Evolutionary conservation across 768 basidiomycete genomes (phyloP).

Genomic region (Filobasidium floriforme): DNA sequence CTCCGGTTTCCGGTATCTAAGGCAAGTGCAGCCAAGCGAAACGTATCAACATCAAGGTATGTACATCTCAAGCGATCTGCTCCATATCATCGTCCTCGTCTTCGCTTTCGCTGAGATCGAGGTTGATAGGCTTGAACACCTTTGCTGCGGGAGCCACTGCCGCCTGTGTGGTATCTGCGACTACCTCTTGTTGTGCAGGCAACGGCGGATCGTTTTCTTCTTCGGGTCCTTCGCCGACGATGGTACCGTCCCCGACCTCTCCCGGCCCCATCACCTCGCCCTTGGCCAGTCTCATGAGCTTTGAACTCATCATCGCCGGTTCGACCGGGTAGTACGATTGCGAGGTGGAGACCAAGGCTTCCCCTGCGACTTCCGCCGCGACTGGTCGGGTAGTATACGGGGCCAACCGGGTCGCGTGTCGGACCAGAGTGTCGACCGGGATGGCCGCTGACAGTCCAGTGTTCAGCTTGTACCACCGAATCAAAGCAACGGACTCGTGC

Average conservation of each 20-base stretch:
- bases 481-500: not conserved
- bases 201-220: not conserved
- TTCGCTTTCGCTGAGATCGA: conserved; percentile 19
- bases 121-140: conserved; percentile 17
- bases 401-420: conserved; percentile 14
- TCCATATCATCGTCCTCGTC: conserved; percentile 14
- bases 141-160: not conserved
- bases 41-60: no score
- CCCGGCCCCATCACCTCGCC: conserved; percentile 12
- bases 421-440: conserved; percentile 10
- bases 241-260: conserved; percentile 9
- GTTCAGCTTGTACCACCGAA: not conserved
- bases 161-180: not conserved
- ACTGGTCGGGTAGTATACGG: conserved; percentile 14
- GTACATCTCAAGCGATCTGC: not conserved
- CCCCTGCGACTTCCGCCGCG: not conserved
- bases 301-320: conserved; percentile 14
- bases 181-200: not conserved
- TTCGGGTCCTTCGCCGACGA: conserved; percentile 3
- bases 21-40: no score
- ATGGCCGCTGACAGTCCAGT: conserved; percentile 5
- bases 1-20: no score
- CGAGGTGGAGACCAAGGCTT: conserved; percentile 1
- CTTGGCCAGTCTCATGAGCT: conserved; percentile 11
- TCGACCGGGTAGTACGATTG: conserved; percentile 16